Percentiles rank a stretch among this genome's conserved stretches.
Evolutionary conservation across 768 basidiomycete species (phyloP).

Genomic region (Collybia nuda): DNA sequence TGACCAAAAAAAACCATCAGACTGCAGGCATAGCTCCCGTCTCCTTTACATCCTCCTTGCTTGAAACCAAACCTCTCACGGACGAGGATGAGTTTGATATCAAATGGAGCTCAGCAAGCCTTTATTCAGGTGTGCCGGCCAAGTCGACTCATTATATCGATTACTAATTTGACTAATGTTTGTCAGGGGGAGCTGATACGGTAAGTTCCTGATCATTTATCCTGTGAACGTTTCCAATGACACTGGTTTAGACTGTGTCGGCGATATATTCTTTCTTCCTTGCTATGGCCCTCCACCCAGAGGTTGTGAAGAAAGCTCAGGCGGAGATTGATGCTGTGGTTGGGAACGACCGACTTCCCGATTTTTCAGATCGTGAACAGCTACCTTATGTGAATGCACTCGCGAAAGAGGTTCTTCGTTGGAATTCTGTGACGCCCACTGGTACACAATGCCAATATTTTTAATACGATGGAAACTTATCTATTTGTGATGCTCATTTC

Average conservation of each 20-base stretch:
- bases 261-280: constrained; percentile 62
- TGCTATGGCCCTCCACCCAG: constrained; percentile 58
- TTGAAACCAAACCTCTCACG: constrained; percentile 49
- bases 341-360: constrained; percentile 60
- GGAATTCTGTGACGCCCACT: constrained; percentile 46
- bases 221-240: not conserved
- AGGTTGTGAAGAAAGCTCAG: constrained; percentile 58
- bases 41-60: constrained; percentile 59
- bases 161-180: constrained; percentile 5
- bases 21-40: constrained; percentile 50
- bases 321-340: constrained; percentile 60
- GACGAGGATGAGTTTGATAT: constrained; percentile 60
- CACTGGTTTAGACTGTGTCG: constrained; percentile 52
- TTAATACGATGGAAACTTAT: no score
- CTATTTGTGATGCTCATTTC: no score
- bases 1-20: constrained; percentile 28
- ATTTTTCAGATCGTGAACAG: constrained; percentile 52
- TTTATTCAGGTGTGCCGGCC: constrained; percentile 43
- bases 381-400: constrained; percentile 65
- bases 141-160: not conserved
- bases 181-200: constrained; percentile 55
- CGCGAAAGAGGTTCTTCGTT: constrained; percentile 55
- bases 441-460: constrained; percentile 23
- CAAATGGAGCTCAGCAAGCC: constrained; percentile 64
- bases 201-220: constrained; percentile 27